Base-by-base conservation (phyloP, 805 yeast genomes). In the Ogataea minuta region DNA sequence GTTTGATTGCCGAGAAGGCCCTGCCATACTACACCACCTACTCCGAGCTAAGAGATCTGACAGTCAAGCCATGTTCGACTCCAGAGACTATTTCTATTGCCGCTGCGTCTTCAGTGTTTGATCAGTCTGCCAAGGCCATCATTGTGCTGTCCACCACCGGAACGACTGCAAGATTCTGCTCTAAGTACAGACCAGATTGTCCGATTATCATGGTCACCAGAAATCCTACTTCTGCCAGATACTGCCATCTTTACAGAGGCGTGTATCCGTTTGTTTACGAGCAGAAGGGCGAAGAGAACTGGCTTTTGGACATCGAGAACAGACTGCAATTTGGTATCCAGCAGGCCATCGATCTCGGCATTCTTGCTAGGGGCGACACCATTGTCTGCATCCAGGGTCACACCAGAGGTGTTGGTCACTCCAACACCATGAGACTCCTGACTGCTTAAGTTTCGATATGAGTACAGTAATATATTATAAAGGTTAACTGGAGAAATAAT, bases 121-220 rank as follows among this genome's bases (percentile, higher is more conserved):
- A 93, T 76, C 96, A 89, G 71, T 75, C 79, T 58, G 97, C 98
- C 57, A 87, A 86, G 77, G 99, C 98, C 56, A 90, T 93, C 66
- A 84, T 93, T 63, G 96, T 90, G 53, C 77, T 93, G 63, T 89
- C 97, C 44, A 91, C 97, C 57, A 77, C 95, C 43, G 99, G 98
- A 70, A 76, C 79, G 56, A 87, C 98, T 52, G 93, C 97, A 42
- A 89, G 98, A 77, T 80, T 91, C 63, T 84, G 89, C 54, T 85
- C 99, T 60, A 93, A 93, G 77, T 93, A 89, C 79, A 87, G 96
- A 77, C 99, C 99, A 62, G 78, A 84, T 68, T 85, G 91, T 66
- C 99, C 99, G 63, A 86, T 91, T 66, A 79, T 93, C 71, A 88
- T 91, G 96, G 93, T 93, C 54, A 93, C 99, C 60, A 87, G 99